A percentile compares a stretch with the other conserved stretches of the same genome.
These are phyloP conservation scores for Hypoxylon rubiginosum DNA, from an alignment of 2,329 filamentous ascomycete genomes.

Conservation along the genomic window DNA sequence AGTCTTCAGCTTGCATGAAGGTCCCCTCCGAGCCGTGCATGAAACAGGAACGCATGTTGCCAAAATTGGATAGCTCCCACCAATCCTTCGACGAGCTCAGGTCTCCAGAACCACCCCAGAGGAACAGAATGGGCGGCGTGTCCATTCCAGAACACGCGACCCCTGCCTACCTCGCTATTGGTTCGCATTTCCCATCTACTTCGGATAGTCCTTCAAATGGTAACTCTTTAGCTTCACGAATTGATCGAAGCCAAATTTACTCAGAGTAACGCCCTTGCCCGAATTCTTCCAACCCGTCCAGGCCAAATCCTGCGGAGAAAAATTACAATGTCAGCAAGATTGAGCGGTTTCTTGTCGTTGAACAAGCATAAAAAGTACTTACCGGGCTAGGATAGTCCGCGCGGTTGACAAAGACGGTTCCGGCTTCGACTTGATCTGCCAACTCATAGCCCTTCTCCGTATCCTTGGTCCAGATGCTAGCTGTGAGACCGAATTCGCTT, in stretches of 20 bases:
- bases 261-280: constrained; percentile 90
- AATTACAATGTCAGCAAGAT: constrained; percentile 42
- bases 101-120: neutral
- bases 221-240: constrained; percentile 98
- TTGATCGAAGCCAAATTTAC: constrained; percentile 91
- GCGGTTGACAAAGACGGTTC: constrained; percentile 96
- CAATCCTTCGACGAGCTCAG: constrained; percentile 23
- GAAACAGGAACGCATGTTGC: constrained; percentile 36
- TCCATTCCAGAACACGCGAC: constrained; percentile 30
- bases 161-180: constrained; percentile 22
- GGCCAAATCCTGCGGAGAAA: constrained; percentile 77
- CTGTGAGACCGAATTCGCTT: constrained; percentile 92
- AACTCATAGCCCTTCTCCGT: constrained; percentile 80
- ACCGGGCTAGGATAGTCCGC: constrained; percentile 93
- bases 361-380: constrained; percentile 58
- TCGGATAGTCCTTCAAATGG: constrained; percentile 86
- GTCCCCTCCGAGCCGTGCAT: constrained; percentile 27
- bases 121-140: constrained; percentile 24
- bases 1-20: constrained; percentile 41
- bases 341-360: constrained; percentile 14
- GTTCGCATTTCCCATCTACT: constrained; percentile 55
- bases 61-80: constrained; percentile 31
- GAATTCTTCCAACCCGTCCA: constrained; percentile 99
- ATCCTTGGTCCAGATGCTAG: constrained; percentile 98
- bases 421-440: constrained; percentile 85